Conservation (phyloP, 2,329 filamentous ascomycete species). For the Xylariaceae sp. region DNA sequence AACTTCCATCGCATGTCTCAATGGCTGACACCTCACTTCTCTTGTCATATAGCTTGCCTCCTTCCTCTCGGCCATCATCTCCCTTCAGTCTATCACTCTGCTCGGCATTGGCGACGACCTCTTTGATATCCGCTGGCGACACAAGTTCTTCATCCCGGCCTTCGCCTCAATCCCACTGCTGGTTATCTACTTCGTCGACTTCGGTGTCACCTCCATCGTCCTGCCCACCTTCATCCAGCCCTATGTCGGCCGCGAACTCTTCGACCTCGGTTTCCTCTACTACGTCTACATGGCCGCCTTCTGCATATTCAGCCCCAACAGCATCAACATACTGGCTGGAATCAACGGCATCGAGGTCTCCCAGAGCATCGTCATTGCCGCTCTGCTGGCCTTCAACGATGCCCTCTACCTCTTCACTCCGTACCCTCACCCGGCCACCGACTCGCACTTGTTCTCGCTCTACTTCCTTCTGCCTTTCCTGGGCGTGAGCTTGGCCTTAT, state of each 20-base stretch:
- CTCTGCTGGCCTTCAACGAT: conserved; percentile 83
- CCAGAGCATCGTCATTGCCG: conserved; percentile 87
- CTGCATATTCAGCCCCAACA: conserved; percentile 96
- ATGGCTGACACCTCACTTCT: neutral
- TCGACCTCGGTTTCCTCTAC: conserved; percentile 81
- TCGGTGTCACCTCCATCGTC: conserved; percentile 93
- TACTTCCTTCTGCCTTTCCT: conserved; percentile 94
- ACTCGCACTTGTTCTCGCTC: conserved; percentile 93
- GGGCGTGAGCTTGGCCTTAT: conserved; percentile 82
- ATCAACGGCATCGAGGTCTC: conserved; percentile 97
- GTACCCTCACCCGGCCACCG: conserved; percentile 88
- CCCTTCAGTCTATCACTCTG: conserved; percentile 84
- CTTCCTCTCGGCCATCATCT: conserved; percentile 90
- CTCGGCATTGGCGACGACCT: conserved; percentile 93
- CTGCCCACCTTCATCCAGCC: conserved; percentile 81
- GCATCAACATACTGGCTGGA: conserved; percentile 99
- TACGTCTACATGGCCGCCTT: conserved; percentile 96
- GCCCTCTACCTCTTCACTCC: conserved; percentile 78
- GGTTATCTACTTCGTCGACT: conserved; percentile 97
- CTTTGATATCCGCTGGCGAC: conserved; percentile 97
- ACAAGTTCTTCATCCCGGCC: conserved; percentile 97
- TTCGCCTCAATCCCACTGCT: conserved; percentile 91
- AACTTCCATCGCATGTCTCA: neutral
- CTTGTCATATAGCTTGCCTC: conserved; percentile 70
- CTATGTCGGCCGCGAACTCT: conserved; percentile 73